Evolutionary conservation across 192 early-diverging fungal genomes (phyloP).

Genomic region (Backusella circina): DNA sequence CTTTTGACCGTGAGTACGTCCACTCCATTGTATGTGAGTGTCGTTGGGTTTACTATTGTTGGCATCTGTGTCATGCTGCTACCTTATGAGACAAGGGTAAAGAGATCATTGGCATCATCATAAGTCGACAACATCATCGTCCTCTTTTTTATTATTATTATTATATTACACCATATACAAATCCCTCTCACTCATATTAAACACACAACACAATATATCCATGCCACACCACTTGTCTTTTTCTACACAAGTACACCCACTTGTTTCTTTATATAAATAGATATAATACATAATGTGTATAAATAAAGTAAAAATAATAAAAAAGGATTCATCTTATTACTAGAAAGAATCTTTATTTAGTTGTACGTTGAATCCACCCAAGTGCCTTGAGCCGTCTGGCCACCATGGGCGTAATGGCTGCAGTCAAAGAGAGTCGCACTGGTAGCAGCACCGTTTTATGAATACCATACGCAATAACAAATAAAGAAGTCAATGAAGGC

Average conservation of each 20-base stretch:
- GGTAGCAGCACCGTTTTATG: conserved; percentile 55
- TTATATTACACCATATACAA: not conserved
- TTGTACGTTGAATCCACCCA: conserved; percentile 35
- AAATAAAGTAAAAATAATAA: not conserved
- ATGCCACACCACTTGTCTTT: too few species aligned
- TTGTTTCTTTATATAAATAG: not conserved
- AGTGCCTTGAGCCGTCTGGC: conserved; percentile 42
- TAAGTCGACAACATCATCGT: not conserved
- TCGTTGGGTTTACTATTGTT: conserved; percentile 49
- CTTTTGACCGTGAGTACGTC: conserved; percentile 54
- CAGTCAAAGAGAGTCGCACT: conserved; percentile 49
- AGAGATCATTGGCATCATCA: not conserved
- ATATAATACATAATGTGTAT: not conserved
- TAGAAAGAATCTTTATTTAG: not conserved
- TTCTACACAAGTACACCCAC: too few species aligned
- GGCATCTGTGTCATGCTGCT: conserved; percentile 63
- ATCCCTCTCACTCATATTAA: not conserved
- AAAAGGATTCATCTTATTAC: not conserved
- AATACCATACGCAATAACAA: conserved; percentile 61
- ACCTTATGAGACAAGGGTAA: conserved; percentile 61
- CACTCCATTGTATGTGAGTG: conserved; percentile 66
- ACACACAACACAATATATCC: too few species aligned
- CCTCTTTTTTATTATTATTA: not conserved
- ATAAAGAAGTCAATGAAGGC: conserved; percentile 43
- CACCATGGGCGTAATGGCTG: conserved; percentile 47